phyloP scores from a whole-genome alignment of 1,284 basidiomycete genomes.

The Bondarzewia mesenterica region DNA sequence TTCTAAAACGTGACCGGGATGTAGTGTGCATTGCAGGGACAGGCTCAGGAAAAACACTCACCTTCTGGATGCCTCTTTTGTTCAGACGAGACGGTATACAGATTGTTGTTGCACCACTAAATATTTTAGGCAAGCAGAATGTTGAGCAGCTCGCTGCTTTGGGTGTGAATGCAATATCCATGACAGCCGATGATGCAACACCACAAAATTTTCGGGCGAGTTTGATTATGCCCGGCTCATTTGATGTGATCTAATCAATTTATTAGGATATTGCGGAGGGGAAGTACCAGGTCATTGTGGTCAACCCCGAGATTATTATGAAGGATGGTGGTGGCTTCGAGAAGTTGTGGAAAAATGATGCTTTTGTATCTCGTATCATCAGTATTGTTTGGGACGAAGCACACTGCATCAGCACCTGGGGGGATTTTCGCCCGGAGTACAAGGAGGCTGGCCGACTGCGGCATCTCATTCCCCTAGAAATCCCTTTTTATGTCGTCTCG shows the following conservation, averaged over 20 bases:
- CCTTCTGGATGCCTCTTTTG: slow-evolving; percentile 24
- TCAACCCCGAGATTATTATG: slow-evolving; percentile 23
- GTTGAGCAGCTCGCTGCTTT: slow-evolving; percentile 7
- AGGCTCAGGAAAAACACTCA: slow-evolving; percentile 22
- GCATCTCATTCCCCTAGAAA: slow-evolving; percentile 17
- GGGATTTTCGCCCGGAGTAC: slow-evolving; percentile 24
- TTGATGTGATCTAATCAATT: background rate
- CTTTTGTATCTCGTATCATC: slow-evolving; percentile 18
- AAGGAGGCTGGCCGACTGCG: slow-evolving; percentile 18
- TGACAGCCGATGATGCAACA: slow-evolving; percentile 15
- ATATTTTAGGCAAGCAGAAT: slow-evolving; percentile 20
- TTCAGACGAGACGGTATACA: slow-evolving; percentile 18
- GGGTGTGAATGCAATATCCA: slow-evolving; percentile 15
- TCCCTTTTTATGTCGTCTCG: slow-evolving; percentile 24
- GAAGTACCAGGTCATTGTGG: slow-evolving; percentile 21
- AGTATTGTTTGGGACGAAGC: slow-evolving; percentile 28
- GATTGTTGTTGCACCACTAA: slow-evolving; percentile 21
- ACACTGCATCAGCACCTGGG: slow-evolving; percentile 29
- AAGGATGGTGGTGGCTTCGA: slow-evolving; percentile 17
- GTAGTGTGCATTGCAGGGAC: slow-evolving; percentile 18
- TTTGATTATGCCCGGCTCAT: background rate
- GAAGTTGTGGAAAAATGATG: slow-evolving; percentile 19
- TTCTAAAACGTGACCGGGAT: slow-evolving; percentile 10
- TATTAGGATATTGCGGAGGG: slow-evolving; percentile 21
- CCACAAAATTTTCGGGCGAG: slow-evolving; percentile 13